Evolutionary conservation across 176 grass and related monocot species (phyloP), one percentile per base, ranked within the genome.

Genomic region (Triticum dicoccoides): DNA sequence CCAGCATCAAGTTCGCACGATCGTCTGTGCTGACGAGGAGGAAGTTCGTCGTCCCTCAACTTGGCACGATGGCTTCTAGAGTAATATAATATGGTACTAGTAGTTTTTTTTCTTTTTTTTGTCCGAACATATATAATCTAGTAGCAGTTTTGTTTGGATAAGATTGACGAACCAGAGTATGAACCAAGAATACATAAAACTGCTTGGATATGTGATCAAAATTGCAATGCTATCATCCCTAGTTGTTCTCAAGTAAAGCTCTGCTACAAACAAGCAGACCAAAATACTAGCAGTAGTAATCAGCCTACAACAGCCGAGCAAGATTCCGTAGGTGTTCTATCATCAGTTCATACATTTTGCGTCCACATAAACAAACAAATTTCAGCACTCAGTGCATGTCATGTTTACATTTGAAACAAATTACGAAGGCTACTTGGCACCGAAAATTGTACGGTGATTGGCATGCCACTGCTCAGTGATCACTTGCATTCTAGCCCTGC

Each of bases 401-500:
- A 64, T 58, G 77, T 64, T 91, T 85, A 71, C 82, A 91, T 15
- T 66, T 77, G 59, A 33, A 77, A 58, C 63, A 76, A 68, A 77
- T 25, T 11, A 56, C 38, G 63, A 76, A 85, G 33, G 51, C 83
- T 70, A 61, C 61, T 56, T 64, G 58, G 54, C 21, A 82, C 71
- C 81, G 77, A 73, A 91, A 64, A 65, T 39, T 65, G 39, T 20
- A 64, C 68, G 30, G 30, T 69, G 33, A 8, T 39, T 54, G 51
- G 51, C 49, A 52, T 52, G 49, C 15, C 51, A 18, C 5, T 17
- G 51, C 51, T 52, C 37, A 14, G 2, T 5, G 9, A 76, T 90
- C 86, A 95, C 78, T 92, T 92, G 91, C 88, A 91, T 70, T 95
- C 90, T 8, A 95, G 39, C 9, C 94, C 91, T 23, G 94, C 94